Evolutionary conservation across 208 protist species (phyloP).

Genomic region (Trypanosoma theileri): DNA sequence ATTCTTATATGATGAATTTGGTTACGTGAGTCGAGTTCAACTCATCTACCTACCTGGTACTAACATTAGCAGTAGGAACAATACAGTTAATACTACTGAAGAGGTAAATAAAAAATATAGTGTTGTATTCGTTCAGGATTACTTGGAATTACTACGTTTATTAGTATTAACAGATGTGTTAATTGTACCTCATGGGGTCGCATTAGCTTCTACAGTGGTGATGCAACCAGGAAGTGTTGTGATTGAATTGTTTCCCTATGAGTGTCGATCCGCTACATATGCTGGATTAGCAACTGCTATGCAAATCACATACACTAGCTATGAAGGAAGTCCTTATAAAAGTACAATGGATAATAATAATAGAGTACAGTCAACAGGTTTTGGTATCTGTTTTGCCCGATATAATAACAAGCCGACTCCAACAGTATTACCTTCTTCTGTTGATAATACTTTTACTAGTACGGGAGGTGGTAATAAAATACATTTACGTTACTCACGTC

Average conservation of each 20-base stretch:
- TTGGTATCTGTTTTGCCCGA: too few relatives aligned
- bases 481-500: too few relatives aligned
- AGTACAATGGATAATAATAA: too few relatives aligned
- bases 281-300: constrained; percentile 23
- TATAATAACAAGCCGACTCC: too few relatives aligned
- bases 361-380: too few relatives aligned
- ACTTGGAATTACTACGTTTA: background rate
- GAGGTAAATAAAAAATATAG: background rate
- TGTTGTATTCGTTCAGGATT: background rate
- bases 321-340: background rate
- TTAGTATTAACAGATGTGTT: constrained; percentile 25
- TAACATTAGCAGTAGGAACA: too few relatives aligned
- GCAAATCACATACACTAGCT: constrained; percentile 18
- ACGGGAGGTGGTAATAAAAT: too few relatives aligned
- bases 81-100: background rate
- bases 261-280: constrained; percentile 15
- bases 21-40: constrained; percentile 10
- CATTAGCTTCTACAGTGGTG: background rate
- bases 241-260: constrained; percentile 25
- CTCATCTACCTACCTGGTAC: background rate
- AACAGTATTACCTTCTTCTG: background rate
- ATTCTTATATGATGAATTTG: constrained; percentile 25
- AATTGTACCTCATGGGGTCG: constrained; percentile 2
- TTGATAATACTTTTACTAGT: background rate
- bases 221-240: constrained; percentile 24